Base-by-base conservation (phyloP, 2,329 filamentous ascomycete genomes). In the Alternaria conjuncta region DNA sequence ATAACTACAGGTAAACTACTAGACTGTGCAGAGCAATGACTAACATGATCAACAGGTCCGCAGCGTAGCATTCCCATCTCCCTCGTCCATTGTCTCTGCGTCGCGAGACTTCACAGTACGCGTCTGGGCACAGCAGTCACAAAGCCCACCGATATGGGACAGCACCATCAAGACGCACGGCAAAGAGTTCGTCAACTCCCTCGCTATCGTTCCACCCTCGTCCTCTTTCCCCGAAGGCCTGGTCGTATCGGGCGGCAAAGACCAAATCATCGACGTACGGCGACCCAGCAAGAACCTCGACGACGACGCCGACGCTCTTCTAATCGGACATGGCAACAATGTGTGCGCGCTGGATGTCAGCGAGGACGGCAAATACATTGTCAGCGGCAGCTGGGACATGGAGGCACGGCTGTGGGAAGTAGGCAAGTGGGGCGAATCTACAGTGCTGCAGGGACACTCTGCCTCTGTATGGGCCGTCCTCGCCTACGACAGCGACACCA, bases 331-430 rank as follows among this genome's bases (percentile, higher is more conserved):
- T 78, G 86, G 88, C 20, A 88, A 92, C 78, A 98, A 98, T 73
- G 89, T 99, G 49, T 97, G 95, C 78, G 87, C 94, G 9, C 82
- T 99, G 47, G 93, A 97, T 73, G 90, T 93, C 15, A 90, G 90
- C 55, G 87, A 90, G 1, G 87, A 89, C 63, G 91, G 90, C 2
- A 87, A 83, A 49, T 92, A 89, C 78, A 85, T 98, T 44, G 90
- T 97, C 50, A 98, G 95, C 69, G 96, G 95, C 30, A 92, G 94
- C 73, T 99, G 96, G 96, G 96, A 99, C 80, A 88, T 88, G 28
- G 91, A 94, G 68, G 94, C 93, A 26, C 90, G 93, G 58, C 83
- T 98, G 56, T 99, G 96, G 96, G 87, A 86, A 66, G 84, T 96
- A n/a, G 88, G 88, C 44, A 94, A 91, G 69, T 97, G 95, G 92